These are phyloP conservation scores for Camillea tinctor DNA, from an alignment of 2,329 filamentous ascomycete species.

Conservation along the genomic window DNA sequence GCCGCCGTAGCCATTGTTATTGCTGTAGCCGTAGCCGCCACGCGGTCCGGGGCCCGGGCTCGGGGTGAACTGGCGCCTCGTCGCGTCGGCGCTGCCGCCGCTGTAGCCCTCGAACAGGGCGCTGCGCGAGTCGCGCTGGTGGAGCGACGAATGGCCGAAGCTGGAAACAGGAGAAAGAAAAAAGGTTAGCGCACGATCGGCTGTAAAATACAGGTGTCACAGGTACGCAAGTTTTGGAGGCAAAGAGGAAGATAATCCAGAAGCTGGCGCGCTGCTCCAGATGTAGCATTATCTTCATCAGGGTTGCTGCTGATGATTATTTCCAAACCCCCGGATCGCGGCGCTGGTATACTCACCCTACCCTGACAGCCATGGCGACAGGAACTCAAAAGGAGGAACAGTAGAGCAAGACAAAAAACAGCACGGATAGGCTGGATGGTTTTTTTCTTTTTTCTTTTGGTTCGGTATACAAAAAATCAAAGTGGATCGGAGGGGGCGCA, in stretches of 20 bases:
- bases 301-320: not conserved
- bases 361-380: not conserved
- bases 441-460: too few species aligned
- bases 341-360: not conserved
- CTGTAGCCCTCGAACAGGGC: constrained; percentile 76
- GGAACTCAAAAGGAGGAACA: not conserved
- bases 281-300: too few species aligned
- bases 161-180: constrained; percentile 37
- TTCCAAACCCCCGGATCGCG: not conserved
- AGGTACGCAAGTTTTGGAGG: too few species aligned
- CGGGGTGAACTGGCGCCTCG: constrained; percentile 43
- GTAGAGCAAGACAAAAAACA: not conserved
- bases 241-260: too few species aligned
- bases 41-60: constrained; percentile 42
- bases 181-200: not conserved
- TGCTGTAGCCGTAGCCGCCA: constrained; percentile 53
- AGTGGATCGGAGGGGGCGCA: not conserved
- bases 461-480: not conserved
- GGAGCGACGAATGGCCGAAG: constrained; percentile 66
- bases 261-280: too few species aligned
- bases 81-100: constrained; percentile 45
- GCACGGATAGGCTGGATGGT: too few species aligned
- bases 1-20: constrained; percentile 28
- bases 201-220: too few species aligned
- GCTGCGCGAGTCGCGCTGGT: constrained; percentile 71